Conservation (phyloP, 176 grass and related monocot species). For the Thalia dealbata region DNA sequence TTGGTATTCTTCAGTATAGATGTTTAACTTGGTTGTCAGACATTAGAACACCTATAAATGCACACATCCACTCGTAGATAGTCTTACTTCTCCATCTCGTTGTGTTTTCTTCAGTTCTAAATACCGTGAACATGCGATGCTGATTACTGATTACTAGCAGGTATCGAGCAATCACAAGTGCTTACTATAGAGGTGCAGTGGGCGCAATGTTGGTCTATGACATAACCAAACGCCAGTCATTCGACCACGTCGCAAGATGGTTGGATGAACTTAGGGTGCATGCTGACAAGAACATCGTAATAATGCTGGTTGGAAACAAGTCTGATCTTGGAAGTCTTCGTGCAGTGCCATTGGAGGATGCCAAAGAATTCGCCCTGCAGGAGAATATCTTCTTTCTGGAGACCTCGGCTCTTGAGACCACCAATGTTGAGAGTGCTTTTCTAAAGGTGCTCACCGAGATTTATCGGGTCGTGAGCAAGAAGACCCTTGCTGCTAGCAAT, state of each 20-base stretch:
- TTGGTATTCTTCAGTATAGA: no score
- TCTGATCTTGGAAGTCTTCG: conserved; percentile 17
- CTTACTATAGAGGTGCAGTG: conserved; percentile 12
- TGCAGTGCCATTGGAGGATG: conserved; percentile 3
- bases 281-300: conserved; percentile 9
- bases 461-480: conserved; percentile 1
- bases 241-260: conserved; percentile 4
- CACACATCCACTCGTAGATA: not conserved
- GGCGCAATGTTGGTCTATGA: conserved; percentile 15
- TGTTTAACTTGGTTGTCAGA: no score
- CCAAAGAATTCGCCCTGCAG: not conserved
- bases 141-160: not conserved
- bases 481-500: conserved; percentile 2
- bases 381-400: conserved; percentile 12
- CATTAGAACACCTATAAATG: no score
- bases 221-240: conserved; percentile 7
- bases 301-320: conserved; percentile 17
- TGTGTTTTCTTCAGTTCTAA: not conserved
- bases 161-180: conserved; percentile 11
- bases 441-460: conserved; percentile 4
- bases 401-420: conserved; percentile 10
- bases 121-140: not conserved
- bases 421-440: conserved; percentile 12
- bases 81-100: not conserved
- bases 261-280: conserved; percentile 6